phyloP scores from a whole-genome alignment of 163 green algal genomes.

The Botryococcus braunii region DNA sequence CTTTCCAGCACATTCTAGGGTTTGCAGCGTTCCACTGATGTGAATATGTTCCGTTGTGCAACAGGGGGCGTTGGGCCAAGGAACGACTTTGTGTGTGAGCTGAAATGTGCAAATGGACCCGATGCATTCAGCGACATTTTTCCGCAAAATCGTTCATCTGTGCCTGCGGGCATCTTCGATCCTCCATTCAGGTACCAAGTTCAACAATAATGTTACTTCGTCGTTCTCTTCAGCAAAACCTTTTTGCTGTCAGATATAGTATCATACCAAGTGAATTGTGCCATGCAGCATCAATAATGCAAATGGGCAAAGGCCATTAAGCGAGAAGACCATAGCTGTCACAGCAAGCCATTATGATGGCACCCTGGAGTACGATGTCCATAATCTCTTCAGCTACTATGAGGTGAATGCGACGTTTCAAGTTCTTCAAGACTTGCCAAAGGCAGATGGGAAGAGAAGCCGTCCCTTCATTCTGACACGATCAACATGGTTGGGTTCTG shows the following conservation, averaged over 20 bases:
- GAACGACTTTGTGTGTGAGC: slow-evolving; percentile 1
- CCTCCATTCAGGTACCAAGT: too few species aligned
- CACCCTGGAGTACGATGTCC: slow-evolving; percentile 9
- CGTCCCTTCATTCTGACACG: slow-evolving; percentile 60
- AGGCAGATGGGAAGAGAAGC: too few species aligned
- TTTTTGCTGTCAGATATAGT: too few species aligned
- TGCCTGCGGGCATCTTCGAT: slow-evolving; percentile 9
- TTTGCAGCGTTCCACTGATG: too few species aligned
- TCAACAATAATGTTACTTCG: too few species aligned
- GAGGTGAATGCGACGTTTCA: slow-evolving; percentile 19
- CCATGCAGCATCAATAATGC: slow-evolving; percentile 37
- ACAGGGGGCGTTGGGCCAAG: neutral
- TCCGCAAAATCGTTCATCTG: neutral
- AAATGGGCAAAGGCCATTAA: slow-evolving; percentile 8
- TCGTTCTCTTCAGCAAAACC: too few species aligned
- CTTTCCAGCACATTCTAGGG: too few species aligned
- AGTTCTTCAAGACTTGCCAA: slow-evolving; percentile 21
- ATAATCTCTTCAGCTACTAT: slow-evolving; percentile 18
- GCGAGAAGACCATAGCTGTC: slow-evolving; percentile 4
- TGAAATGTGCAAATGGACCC: slow-evolving; percentile 3
- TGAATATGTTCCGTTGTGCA: too few species aligned
- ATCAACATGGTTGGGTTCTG: slow-evolving; percentile 51
- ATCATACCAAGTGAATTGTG: slow-evolving; percentile 1
- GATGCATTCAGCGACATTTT: neutral
- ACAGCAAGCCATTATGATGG: slow-evolving; percentile 1